Evolutionary conservation across 768 basidiomycete species (phyloP).

Genomic region (Russula ochroleuca): DNA sequence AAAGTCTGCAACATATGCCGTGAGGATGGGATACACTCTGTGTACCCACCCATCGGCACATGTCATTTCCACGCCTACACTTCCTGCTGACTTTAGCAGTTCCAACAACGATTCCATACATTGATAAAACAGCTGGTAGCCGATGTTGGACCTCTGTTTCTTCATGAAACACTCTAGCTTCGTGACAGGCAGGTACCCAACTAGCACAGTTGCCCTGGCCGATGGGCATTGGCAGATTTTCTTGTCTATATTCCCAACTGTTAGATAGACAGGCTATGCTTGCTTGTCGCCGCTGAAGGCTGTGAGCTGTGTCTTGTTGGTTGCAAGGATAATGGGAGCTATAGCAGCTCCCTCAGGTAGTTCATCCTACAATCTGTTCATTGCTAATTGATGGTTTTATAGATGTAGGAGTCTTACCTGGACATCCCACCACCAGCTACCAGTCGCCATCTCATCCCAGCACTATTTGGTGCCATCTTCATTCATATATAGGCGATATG

Average conservation of each 20-base stretch:
- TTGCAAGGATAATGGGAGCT: background rate
- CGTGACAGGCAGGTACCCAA: background rate
- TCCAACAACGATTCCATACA: background rate
- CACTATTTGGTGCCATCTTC: background rate
- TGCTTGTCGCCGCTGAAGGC: background rate
- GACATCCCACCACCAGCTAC: background rate
- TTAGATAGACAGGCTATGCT: background rate
- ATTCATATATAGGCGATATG: background rate
- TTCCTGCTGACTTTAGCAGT: slow-evolving; percentile 5
- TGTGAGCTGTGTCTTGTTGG: background rate
- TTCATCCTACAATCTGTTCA: background rate
- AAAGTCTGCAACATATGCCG: background rate
- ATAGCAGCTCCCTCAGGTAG: background rate
- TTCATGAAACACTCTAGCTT: no score
- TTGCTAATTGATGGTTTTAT: background rate
- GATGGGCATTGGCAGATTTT: background rate
- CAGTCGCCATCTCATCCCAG: background rate
- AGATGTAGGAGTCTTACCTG: no score
- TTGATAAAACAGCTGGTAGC: background rate
- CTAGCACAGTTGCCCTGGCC: background rate
- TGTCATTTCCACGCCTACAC: slow-evolving; percentile 24
- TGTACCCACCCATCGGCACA: slow-evolving; percentile 25
- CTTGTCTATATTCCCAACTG: background rate
- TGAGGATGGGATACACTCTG: background rate
- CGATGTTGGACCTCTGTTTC: background rate